phyloP scores from a whole-genome alignment of 805 yeast genomes.

The Metschnikowia peoriensis region DNA sequence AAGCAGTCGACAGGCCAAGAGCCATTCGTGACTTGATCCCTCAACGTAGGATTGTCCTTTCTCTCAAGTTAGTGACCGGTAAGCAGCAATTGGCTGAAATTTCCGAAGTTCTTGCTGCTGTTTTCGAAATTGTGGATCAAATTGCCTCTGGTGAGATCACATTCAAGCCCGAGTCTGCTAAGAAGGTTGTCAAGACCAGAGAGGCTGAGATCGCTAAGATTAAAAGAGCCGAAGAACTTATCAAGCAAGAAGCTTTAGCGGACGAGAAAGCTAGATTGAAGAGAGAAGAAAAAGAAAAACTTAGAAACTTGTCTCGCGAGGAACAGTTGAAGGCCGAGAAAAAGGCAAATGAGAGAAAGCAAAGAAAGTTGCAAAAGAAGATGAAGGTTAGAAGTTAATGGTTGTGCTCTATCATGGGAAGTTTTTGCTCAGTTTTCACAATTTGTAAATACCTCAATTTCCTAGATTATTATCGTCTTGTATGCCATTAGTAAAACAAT shows the following conservation, averaged over 20 bases:
- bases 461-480: no score
- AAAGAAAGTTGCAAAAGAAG: slow-evolving; percentile 66
- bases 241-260: slow-evolving; percentile 64
- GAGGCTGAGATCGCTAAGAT: slow-evolving; percentile 69
- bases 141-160: slow-evolving; percentile 48
- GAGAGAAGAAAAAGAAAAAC: slow-evolving; percentile 59
- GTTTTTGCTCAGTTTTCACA: neutral
- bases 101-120: slow-evolving; percentile 49
- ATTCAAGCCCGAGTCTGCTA: slow-evolving; percentile 72
- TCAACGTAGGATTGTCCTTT: slow-evolving; percentile 52
- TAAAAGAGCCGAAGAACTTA: slow-evolving; percentile 62
- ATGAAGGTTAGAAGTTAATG: slow-evolving; percentile 45
- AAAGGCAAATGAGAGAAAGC: slow-evolving; percentile 78
- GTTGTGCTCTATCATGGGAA: neutral
- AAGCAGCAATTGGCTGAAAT: slow-evolving; percentile 50
- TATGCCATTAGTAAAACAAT: neutral
- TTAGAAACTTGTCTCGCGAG: slow-evolving; percentile 61
- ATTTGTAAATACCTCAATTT: no score
- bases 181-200: slow-evolving; percentile 77
- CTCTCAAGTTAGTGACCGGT: slow-evolving; percentile 51
- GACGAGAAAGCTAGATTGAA: slow-evolving; percentile 69
- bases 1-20: slow-evolving; percentile 70
- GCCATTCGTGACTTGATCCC: slow-evolving; percentile 55
- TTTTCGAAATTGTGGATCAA: slow-evolving; percentile 59
- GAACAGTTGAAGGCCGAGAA: slow-evolving; percentile 77